Percentiles rank a stretch among this genome's conserved stretches.
Conservation (phyloP, 2,329 filamentous ascomycete species). For the Fusarium nodosum region DNA sequence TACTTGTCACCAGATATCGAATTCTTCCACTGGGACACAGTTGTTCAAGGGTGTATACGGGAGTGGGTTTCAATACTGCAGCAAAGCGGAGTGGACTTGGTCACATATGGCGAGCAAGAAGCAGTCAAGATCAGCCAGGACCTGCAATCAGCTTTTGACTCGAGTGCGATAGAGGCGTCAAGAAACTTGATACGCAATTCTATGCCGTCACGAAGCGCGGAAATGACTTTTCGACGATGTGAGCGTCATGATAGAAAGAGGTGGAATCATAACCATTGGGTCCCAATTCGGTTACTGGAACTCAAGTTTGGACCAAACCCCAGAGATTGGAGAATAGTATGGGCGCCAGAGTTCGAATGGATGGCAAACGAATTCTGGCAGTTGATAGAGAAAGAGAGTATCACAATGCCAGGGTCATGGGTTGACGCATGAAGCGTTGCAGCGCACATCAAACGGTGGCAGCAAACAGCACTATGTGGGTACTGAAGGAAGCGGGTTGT, state of each 20-base stretch:
- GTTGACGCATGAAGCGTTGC: constrained; percentile 25
- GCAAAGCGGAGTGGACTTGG: constrained; percentile 40
- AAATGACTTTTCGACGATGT: no score
- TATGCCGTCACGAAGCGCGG: background rate
- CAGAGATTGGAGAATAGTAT: constrained; percentile 45
- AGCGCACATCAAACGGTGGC: no score
- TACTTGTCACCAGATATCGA: constrained; percentile 31
- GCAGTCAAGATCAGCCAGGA: no score
- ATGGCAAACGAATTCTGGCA: constrained; percentile 50
- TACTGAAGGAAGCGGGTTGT: no score
- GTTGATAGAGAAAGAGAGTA: constrained; percentile 24
- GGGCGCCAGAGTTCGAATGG: constrained; percentile 48
- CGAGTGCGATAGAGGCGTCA: constrained; percentile 26
- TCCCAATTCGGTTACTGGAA: constrained; percentile 44
- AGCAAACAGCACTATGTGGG: no score
- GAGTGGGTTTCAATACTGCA: constrained; percentile 37
- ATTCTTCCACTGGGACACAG: constrained; percentile 37
- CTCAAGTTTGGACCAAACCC: constrained; percentile 27
- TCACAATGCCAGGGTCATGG: constrained; percentile 49
- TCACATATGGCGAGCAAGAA: no score
- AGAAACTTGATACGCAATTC: constrained; percentile 4
- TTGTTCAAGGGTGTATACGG: constrained; percentile 33
- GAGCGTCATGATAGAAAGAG: no score
- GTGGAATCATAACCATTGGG: constrained; percentile 30
- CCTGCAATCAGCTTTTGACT: constrained; percentile 31